Evolutionary conservation across 2,329 filamentous ascomycete genomes (phyloP), one percentile per base, ranked within the genome.

Genomic region (Colletotrichum sansevieriae): DNA sequence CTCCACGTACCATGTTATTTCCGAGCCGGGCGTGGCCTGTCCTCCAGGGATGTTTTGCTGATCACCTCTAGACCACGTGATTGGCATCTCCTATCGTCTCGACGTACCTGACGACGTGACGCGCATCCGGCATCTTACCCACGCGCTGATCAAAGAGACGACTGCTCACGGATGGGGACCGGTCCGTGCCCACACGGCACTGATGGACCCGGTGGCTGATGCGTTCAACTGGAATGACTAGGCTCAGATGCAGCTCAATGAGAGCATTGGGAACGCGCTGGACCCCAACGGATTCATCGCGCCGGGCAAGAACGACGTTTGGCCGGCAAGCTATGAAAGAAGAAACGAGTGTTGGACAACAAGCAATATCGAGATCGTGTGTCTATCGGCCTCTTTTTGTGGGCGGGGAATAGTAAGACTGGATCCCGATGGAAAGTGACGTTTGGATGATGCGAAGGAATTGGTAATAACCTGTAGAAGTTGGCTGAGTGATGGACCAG

Each of bases 41-140:
- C 15, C 5, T n/a, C 0, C 0, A 33, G 6, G 6, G 8, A 52
- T 15, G 11, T 29, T n/a, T 25, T 54, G 15, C 49, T 54, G 18
- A 54, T 37, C 35, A 37, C 8, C 1, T 0, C 1, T 25, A 70
- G 67, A 87, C 73, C 83, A 87, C 71, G 86, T 87, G 67, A 81
- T 85, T 9, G 83, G 83, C 64, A 83, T 88, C 52, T 79, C 86
- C 18, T 88, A 84, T 72, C 81, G 87, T 63, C 77, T 81, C 2
- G 78, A 79, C 29, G 78, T 83, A 20, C 71, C 76, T 0, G 78
- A 80, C 1, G 80, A 83, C 70, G 70, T 77, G n/a, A 74, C 76
- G 0, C 73, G 71, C 43, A 52, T 74, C 46, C 69, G 65, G 18
- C 47, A 59, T 39, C 64, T 75, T 13, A 73, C 78, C 69, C 70